A percentile compares a stretch with the other conserved stretches of the same genome.
Conservation (phyloP, 2,329 filamentous ascomycete species). For the Paramyrothecium roridum region DNA sequence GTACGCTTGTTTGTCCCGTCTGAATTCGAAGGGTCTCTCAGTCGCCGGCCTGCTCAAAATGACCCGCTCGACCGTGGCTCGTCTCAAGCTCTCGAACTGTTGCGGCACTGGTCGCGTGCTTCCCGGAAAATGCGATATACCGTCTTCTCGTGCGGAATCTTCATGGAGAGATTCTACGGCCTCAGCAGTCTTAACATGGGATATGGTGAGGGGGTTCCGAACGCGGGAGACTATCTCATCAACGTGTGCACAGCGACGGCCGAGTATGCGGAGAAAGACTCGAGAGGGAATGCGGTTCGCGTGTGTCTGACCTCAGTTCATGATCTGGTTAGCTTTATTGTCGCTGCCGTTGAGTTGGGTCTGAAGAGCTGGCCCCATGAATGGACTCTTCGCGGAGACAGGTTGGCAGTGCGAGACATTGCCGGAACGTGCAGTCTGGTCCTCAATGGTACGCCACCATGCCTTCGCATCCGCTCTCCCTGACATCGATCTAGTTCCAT, state of each 20-base stretch:
- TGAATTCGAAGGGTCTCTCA: constrained; percentile 68
- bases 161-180: constrained; percentile 74
- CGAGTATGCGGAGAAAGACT: constrained; percentile 56
- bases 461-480: constrained; percentile 5
- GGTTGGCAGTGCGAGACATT: constrained; percentile 58
- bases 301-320: constrained; percentile 67
- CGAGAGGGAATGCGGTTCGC: constrained; percentile 44
- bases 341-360: constrained; percentile 63
- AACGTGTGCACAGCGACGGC: constrained; percentile 57
- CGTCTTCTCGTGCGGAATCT: constrained; percentile 69
- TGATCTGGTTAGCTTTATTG: constrained; percentile 69
- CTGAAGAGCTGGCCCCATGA: constrained; percentile 63
- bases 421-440: constrained; percentile 45
- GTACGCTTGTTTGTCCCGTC: constrained; percentile 71
- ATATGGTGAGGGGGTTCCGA: constrained; percentile 45
- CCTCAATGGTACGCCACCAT: constrained; percentile 38
- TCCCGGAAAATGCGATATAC: constrained; percentile 59
- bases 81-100: constrained; percentile 50
- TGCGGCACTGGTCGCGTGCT: constrained; percentile 50
- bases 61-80: constrained; percentile 62
- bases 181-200: constrained; percentile 60
- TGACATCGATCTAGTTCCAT: constrained; percentile 30
- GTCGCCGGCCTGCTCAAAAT: constrained; percentile 43
- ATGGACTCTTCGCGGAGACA: constrained; percentile 66
- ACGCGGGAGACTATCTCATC: constrained; percentile 64